A percentile compares a stretch with the other conserved stretches of the same genome.
Evolutionary conservation across 306 rosid genomes (phyloP).

Genomic region (Sicyos baderoa): DNA sequence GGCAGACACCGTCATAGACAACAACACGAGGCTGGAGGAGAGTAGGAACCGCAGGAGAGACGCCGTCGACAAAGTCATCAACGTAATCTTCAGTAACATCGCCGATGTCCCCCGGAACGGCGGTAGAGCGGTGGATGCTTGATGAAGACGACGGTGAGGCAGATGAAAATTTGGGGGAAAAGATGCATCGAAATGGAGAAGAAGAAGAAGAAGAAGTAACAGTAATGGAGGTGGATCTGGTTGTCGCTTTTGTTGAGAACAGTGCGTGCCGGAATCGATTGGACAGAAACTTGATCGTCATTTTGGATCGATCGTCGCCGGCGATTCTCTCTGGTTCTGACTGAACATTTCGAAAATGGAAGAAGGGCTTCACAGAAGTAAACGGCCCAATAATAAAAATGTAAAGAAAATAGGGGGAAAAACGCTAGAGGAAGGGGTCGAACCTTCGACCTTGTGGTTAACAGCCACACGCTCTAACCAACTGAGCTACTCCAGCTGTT

Average conservation of each 20-base stretch:
- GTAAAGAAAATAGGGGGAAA: neutral
- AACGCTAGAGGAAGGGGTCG: conserved; percentile 5
- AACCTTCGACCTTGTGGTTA: conserved; percentile 20
- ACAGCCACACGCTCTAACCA: conserved; percentile 16
- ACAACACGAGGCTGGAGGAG: conserved; percentile 71
- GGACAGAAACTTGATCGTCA: neutral
- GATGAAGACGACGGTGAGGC: conserved; percentile 13
- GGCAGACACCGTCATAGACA: conserved; percentile 68
- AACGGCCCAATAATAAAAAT: neutral
- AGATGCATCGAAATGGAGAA: conserved; percentile 25
- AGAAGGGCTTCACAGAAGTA: neutral
- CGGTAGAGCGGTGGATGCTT: conserved; percentile 19
- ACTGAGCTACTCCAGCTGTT: conserved; percentile 11
- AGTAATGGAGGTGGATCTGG: conserved; percentile 11
- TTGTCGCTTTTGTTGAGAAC: conserved; percentile 12
- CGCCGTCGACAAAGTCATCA: conserved; percentile 6
- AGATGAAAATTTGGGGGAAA: conserved; percentile 20
- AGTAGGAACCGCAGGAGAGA: conserved; percentile 21
- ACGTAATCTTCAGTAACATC: conserved; percentile 24
- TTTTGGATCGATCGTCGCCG: conserved; percentile 8
- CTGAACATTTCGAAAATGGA: conserved; percentile 5
- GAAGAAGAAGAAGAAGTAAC: neutral
- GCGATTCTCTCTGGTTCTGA: conserved; percentile 4
- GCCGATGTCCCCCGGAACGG: conserved; percentile 22
- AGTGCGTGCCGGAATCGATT: conserved; percentile 17